These are phyloP conservation scores for Hypoxylon sp. DNA, from an alignment of 2,329 filamentous ascomycete species.

Conservation along the genomic window DNA sequence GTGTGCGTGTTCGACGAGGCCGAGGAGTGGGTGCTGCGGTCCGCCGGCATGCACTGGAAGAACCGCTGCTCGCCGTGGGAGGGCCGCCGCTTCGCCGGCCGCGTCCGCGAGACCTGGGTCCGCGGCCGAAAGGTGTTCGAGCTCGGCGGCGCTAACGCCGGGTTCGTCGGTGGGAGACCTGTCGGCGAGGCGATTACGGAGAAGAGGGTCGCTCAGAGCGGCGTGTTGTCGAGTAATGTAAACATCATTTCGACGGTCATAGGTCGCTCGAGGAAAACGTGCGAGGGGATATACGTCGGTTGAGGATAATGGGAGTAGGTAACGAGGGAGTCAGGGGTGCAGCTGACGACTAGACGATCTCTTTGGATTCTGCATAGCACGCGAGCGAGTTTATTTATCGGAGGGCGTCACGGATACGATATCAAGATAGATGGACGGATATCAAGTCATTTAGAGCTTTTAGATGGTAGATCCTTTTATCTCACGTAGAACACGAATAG, in stretches of 20 bases:
- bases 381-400: constrained; percentile 24
- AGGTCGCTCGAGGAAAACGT: too few species aligned
- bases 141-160: constrained; percentile 61
- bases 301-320: too few species aligned
- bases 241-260: too few species aligned
- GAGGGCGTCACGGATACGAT: neutral
- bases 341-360: constrained; percentile 23
- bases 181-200: constrained; percentile 66
- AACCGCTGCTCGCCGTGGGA: constrained; percentile 94
- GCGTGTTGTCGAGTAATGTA: too few species aligned
- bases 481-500: too few species aligned
- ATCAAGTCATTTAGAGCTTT: too few species aligned
- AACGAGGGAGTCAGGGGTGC: too few species aligned
- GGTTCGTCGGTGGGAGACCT: constrained; percentile 59
- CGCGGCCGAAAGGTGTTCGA: constrained; percentile 78
- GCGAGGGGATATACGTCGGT: too few species aligned
- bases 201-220: constrained; percentile 58
- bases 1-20: constrained; percentile 90
- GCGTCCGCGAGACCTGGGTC: constrained; percentile 86
- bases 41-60: constrained; percentile 88
- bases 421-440: neutral
- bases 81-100: constrained; percentile 76
- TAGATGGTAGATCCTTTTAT: too few species aligned
- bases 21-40: constrained; percentile 76
- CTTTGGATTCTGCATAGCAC: constrained; percentile 14